Evolutionary conservation across 2,329 filamentous ascomycete genomes (phyloP).

Genomic region (Fusarium sp.): DNA sequence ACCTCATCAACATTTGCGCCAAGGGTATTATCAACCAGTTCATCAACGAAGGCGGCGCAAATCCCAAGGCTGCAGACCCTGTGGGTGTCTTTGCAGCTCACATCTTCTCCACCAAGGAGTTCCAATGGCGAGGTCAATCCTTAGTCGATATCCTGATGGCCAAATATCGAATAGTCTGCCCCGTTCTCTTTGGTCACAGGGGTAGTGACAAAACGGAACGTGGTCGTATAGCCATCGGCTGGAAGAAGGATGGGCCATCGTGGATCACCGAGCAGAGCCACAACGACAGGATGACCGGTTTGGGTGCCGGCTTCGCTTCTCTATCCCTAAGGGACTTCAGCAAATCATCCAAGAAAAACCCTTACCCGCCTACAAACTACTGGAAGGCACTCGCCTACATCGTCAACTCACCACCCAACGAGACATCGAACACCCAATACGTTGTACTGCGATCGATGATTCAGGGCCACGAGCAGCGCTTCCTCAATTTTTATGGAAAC

Average conservation of each 20-base stretch:
- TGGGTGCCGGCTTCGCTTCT: conserved; percentile 87
- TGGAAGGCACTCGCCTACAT: conserved; percentile 86
- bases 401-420: conserved; percentile 77
- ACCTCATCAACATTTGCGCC: conserved; percentile 81
- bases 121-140: conserved; percentile 76
- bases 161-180: conserved; percentile 86
- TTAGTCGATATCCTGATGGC: conserved; percentile 88
- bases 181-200: conserved; percentile 86
- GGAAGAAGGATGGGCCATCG: conserved; percentile 73
- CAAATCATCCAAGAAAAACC: conserved; percentile 77
- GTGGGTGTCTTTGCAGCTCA: conserved; percentile 83
- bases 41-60: conserved; percentile 75
- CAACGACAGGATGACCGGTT: conserved; percentile 84
- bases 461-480: conserved; percentile 79
- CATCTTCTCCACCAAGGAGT: conserved; percentile 79
- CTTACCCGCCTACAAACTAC: conserved; percentile 83
- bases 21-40: conserved; percentile 82
- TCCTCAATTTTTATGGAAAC: conserved; percentile 85
- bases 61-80: conserved; percentile 78
- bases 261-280: conserved; percentile 81
- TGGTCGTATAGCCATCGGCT: conserved; percentile 79
- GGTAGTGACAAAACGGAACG: conserved; percentile 81
- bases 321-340: conserved; percentile 87
- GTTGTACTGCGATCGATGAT: conserved; percentile 80
- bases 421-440: conserved; percentile 81